phyloP scores from a whole-genome alignment of 805 yeast species.

The Metschnikowia picachoensis region DNA sequence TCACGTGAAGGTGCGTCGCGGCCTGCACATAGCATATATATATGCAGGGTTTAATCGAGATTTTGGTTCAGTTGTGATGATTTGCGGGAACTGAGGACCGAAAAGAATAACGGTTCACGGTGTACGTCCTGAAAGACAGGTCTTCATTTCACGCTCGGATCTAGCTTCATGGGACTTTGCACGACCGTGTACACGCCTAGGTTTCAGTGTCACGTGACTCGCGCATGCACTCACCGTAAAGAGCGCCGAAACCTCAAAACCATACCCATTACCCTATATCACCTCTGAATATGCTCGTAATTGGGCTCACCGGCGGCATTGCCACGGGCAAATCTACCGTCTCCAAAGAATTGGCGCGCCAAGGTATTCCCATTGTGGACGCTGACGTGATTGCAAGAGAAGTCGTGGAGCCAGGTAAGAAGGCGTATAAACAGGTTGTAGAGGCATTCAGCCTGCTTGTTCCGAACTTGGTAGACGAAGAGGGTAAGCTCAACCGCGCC shows the following conservation, averaged over 20 bases:
- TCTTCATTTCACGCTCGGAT: too few species aligned
- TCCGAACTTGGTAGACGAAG: conserved; percentile 44
- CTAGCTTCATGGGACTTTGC: too few species aligned
- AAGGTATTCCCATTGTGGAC: conserved; percentile 64
- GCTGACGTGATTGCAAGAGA: conserved; percentile 88
- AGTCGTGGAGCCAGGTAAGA: conserved; percentile 76
- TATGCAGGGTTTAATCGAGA: too few species aligned
- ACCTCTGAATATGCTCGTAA: conserved; percentile 58
- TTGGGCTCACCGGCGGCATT: conserved; percentile 97
- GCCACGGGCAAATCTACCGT: conserved; percentile 97
- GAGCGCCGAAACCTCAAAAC: too few species aligned
- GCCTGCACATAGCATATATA: too few species aligned
- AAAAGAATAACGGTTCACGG: too few species aligned
- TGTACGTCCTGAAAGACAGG: too few species aligned
- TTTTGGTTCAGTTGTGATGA: too few species aligned
- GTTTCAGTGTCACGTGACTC: neutral
- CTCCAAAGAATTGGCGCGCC: conserved; percentile 51
- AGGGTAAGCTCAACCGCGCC: conserved; percentile 56
- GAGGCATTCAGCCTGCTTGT: conserved; percentile 53
- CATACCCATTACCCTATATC: neutral
- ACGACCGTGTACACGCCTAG: neutral
- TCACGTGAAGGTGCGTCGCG: too few species aligned
- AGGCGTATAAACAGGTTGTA: conserved; percentile 66
- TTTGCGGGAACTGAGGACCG: too few species aligned
- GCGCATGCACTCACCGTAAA: too few species aligned